Base-by-base conservation (phyloP, 2,329 filamentous ascomycete species). In the Fusarium robinianum region DNA sequence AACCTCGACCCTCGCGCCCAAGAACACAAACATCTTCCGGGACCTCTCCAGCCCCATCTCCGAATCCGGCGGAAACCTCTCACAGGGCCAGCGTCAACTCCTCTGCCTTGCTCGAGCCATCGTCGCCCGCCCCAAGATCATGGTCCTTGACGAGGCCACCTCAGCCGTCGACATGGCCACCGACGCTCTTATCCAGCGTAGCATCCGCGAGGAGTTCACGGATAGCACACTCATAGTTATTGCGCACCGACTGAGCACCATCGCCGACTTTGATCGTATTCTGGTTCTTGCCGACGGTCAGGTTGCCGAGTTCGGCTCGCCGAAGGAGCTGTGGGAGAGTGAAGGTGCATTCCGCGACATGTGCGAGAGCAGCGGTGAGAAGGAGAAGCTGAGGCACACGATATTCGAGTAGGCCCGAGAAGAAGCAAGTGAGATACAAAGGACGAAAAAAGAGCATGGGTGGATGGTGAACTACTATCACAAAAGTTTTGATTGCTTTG, bases 101-200 rank as follows among this genome's bases (percentile, higher is more conserved):
- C 77, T 90, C 24, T 89, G 85, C 59, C 79, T 89, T 4, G 86
- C 86, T 1, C 83, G 83, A 36, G 86, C 83, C 36, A 88, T 90
- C 55, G 81, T 89, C 16, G 77, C 81, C 0, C 77, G 83, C 0
- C 86, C 87, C 3, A 85, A 86, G 62, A 82, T 92, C 57, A 86
- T 92, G 79, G 81, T 91, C 2, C 77, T 91, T 2, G 87, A 92
- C 63, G 87, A 91, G 69, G 87, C 88, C 1, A 92, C 88, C 0
- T 85, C 80, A 3, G 86, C 87, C 0, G 86, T 91, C 3, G 87
- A 90, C 64, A 88, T 89, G 83, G 73, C 77, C 26, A 90, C 87
- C 0, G 87, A 91, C 62, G 72, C 77, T 1, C 75, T 88, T 17
- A 90, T 90, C 58, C 87, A 90, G 69, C 77, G 83, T 5, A 82